A percentile compares a stretch with the other conserved stretches of the same genome.
Evolutionary conservation across 305 asterid genomes (phyloP).

Genomic region (Nicotiana rustica): DNA sequence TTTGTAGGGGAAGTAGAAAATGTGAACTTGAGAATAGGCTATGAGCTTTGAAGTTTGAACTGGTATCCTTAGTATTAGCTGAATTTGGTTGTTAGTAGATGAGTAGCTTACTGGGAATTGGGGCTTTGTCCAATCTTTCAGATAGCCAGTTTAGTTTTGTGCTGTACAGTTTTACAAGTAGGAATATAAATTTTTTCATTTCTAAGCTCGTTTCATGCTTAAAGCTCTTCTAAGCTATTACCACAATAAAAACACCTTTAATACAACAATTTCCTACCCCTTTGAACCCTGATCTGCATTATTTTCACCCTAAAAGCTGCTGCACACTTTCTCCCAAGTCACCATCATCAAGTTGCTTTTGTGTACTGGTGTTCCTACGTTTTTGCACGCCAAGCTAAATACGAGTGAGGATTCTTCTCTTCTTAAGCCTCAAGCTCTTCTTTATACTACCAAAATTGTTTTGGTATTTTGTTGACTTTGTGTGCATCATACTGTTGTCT

Average conservation of each 20-base stretch:
- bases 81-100: no score
- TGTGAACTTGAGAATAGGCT: no score
- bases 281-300: conserved; percentile 19
- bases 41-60: no score
- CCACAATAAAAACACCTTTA: not conserved
- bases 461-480: not conserved
- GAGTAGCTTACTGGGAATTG: no score
- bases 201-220: conserved; percentile 2
- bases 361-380: conserved; percentile 20
- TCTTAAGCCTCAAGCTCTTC: conserved; percentile 1
- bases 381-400: conserved; percentile 21
- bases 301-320: conserved; percentile 14
- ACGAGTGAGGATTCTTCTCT: not conserved
- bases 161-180: not conserved
- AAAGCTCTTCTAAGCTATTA: conserved; percentile 18
- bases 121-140: no score
- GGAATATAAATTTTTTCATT: not conserved
- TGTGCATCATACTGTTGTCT: not conserved
- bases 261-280: conserved; percentile 8
- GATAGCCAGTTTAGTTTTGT: no score
- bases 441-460: not conserved
- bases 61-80: no score
- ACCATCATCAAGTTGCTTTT: conserved; percentile 25
- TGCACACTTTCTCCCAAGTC: not conserved
- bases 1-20: no score